Percentiles rank a stretch among this genome's conserved stretches.
phyloP scores from a whole-genome alignment of 2,329 filamentous ascomycete species.

The Fusarium sp. region DNA sequence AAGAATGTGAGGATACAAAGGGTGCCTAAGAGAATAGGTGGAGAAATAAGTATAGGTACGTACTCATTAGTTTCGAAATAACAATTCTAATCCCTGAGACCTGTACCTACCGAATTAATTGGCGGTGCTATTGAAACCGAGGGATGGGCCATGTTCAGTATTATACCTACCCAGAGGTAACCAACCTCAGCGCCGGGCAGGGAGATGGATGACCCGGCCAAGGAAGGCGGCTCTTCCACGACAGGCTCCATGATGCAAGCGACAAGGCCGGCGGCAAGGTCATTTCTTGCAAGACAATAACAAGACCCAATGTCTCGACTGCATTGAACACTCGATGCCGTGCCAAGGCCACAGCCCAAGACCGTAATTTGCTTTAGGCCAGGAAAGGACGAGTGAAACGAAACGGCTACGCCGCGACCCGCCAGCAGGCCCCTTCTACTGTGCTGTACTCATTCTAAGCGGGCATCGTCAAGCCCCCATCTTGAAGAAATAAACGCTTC shows the following conservation, averaged over 20 bases:
- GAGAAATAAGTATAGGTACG: too few species aligned
- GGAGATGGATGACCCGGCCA: neutral
- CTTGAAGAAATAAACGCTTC: neutral
- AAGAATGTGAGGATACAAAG: too few species aligned
- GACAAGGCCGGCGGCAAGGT: neutral
- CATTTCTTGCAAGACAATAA: neutral
- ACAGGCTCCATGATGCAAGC: slow-evolving; percentile 13
- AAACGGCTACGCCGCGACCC: slow-evolving; percentile 43
- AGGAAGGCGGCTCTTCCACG: slow-evolving; percentile 18
- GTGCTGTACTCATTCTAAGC: neutral
- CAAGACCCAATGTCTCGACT: neutral
- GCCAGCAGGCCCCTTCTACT: slow-evolving; percentile 29
- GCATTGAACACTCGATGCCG: slow-evolving; percentile 34
- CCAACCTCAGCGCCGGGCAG: too few species aligned
- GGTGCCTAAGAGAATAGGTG: too few species aligned
- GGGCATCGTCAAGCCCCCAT: slow-evolving; percentile 4
- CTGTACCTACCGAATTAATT: slow-evolving; percentile 16
- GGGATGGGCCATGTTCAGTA: slow-evolving; percentile 2
- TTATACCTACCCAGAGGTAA: neutral
- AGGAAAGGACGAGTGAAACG: slow-evolving; percentile 44
- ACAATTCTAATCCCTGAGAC: too few species aligned
- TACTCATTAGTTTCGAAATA: too few species aligned
- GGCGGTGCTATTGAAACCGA: slow-evolving; percentile 26
- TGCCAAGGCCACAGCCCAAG: slow-evolving; percentile 35
- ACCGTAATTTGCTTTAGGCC: slow-evolving; percentile 45